Base-by-base conservation (phyloP, 345 rosid genomes). In the Hirschfeldia incana region DNA sequence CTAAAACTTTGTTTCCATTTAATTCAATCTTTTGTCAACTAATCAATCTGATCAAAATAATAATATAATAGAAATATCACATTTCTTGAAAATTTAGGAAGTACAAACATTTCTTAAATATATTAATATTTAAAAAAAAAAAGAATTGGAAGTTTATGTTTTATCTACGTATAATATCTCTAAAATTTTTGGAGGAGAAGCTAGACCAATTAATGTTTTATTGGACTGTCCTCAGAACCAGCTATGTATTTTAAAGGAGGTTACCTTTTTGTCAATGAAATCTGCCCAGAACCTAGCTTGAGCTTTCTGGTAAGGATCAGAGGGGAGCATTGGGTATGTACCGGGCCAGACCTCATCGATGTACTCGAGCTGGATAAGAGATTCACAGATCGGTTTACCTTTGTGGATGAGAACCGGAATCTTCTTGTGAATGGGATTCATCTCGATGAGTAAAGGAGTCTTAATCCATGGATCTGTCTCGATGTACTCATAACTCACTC, bases 361-460 rank as follows among this genome's bases (percentile, higher is more conserved):
- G 67, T 62, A 62, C 67, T 62, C 67, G 39, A 62, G 67, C 67
- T 62, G 67, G 39, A 62, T n/a, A 30, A 62, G 39, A 62, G 67
- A 30, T 30, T 62, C 67, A 62, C 39, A 62, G 67, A 62, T 62
- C 5, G 39, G 67, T 62, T 62, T 62, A 32, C 67, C 67, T 30
- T 62, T 62, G 67, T 62, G 39, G 21, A 61, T 61, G 65, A 61
- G 65, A 77, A 71, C 71, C 4, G 81, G 81, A 11, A 77, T 78
- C 66, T 78, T 78, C 76, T 78, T 78, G 60, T 78, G 81, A n/a
- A 78, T 30, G 1, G 81, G 81, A 30, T 71, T 78, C 76, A 64
- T 78, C 60, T 78, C 66, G 27, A 78, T 57, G 44, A 78, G 76
- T 30, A 78, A 37, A 17, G 81, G 71, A 2, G 67, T 78, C 39